Evolutionary conservation across 345 rosid genomes (phyloP), one percentile per base, ranked within the genome.

Genomic region (Eucalyptus microcorys): DNA sequence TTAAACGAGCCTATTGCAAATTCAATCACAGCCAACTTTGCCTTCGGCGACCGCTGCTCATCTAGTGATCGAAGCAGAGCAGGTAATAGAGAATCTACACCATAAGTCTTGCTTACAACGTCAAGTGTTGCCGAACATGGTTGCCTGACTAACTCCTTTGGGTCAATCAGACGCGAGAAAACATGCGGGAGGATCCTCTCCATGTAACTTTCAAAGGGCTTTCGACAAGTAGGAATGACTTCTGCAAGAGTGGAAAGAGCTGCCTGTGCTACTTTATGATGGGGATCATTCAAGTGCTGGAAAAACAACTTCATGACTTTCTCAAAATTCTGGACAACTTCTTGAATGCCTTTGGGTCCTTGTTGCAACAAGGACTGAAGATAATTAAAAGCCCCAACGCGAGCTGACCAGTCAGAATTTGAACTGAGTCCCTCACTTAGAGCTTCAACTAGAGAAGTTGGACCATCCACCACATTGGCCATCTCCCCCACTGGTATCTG

Each of bases 261-360:
- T 91, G 99, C 99, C 93, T 98, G 99, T 42, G 99, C 99, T 86
- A 97, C 99, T 93, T 98, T 98, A 94, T 97, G 99, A 93, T 98
- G 99, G 71, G 99, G 99, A 93, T 98, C 99, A 93, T 98, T 99
- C 92, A 98, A 93, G 90, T 98, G 99, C 93, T 96, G 98, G 92
- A 98, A 97, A 92, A 97, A 98, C 79, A 98, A 94, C 93, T 98
- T 98, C 99, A 98, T 98, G 89, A 98, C 99, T 93, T 97, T 98
- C 95, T 98, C 99, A 52, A 98, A 97, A 91, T 91, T 96, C 93
- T 97, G 99, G 87, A 95, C 91, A 87, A 97, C 99, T 92, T 97
- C 99, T 91, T 98, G 99, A 91, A 96, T 91, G 88, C 99, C 99
- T 93, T 94, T 97, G 14, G 97, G 95, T 47, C 99, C 99, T 90